Conservation (phyloP, 306 rosid species). For the Ziziphus jujuba region DNA sequence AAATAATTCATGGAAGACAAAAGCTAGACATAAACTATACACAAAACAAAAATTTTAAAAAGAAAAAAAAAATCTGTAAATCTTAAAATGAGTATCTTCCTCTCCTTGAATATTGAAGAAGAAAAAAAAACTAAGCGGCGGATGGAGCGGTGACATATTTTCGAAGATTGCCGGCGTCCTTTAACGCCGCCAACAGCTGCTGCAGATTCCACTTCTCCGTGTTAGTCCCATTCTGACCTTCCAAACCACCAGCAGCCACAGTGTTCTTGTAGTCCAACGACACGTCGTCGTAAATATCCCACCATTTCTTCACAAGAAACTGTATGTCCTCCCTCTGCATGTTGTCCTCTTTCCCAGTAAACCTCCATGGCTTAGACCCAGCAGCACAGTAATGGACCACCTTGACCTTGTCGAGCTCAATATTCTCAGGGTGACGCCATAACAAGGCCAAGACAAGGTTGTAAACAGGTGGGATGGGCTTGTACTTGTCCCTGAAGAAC, state of each 20-base stretch:
- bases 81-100: no score
- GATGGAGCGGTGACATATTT: slow-evolving; percentile 37
- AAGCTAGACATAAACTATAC: no score
- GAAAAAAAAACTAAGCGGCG: slow-evolving; percentile 36
- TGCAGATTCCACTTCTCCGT: background rate
- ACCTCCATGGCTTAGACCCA: slow-evolving; percentile 95
- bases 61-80: no score
- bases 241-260: background rate
- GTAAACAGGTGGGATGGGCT: slow-evolving; percentile 57
- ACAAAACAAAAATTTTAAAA: no score
- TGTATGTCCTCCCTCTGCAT: slow-evolving; percentile 84
- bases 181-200: slow-evolving; percentile 18
- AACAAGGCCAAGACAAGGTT: slow-evolving; percentile 77
- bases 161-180: slow-evolving; percentile 24
- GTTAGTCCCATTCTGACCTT: background rate
- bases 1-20: no score
- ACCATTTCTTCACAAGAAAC: slow-evolving; percentile 68
- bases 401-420: slow-evolving; percentile 55
- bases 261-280: slow-evolving; percentile 41
- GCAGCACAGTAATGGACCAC: slow-evolving; percentile 87
- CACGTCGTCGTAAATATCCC: slow-evolving; percentile 75
- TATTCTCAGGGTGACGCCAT: slow-evolving; percentile 82
- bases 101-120: no score
- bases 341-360: slow-evolving; percentile 66
- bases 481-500: slow-evolving; percentile 58